Conservation (phyloP, 441 rosid species). For the Hura crepitans region DNA sequence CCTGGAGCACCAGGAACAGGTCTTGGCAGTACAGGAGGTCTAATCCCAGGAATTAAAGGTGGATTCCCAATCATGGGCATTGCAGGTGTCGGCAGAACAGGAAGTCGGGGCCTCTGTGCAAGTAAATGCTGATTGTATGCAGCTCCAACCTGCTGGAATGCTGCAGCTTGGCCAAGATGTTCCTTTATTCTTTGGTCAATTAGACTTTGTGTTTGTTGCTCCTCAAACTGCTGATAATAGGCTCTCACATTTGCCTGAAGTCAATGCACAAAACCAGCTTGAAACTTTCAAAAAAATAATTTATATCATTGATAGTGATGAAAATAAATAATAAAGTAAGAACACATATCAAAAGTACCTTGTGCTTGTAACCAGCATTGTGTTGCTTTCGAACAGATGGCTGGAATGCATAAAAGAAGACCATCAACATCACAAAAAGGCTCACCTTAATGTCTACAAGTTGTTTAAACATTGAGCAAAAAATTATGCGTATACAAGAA, state of each 20-base stretch:
- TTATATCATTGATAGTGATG: neutral
- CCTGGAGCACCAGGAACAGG: conserved; percentile 66
- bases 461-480: neutral
- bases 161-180: conserved; percentile 77
- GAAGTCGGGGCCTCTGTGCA: conserved; percentile 70
- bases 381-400: conserved; percentile 99
- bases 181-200: conserved; percentile 93
- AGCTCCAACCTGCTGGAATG: conserved; percentile 82
- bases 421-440: conserved; percentile 1
- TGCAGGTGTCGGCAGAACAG: conserved; percentile 61
- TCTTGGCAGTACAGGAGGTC: conserved; percentile 87
- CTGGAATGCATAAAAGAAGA: conserved; percentile 35
- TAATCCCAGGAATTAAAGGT: conserved; percentile 57
- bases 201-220: conserved; percentile 90
- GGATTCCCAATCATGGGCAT: conserved; percentile 46
- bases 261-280: conserved; percentile 14
- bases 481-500: neutral
- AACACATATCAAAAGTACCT: conserved; percentile 44
- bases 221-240: conserved; percentile 96
- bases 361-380: conserved; percentile 97
- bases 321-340: neutral
- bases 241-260: conserved; percentile 80
- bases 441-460: neutral
- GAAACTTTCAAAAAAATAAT: neutral
- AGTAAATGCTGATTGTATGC: conserved; percentile 79